Evolutionary conservation across 192 early-diverging fungal species (phyloP), one percentile per base, ranked within the genome.

Genomic region (Nowakowskiella sp.): DNA sequence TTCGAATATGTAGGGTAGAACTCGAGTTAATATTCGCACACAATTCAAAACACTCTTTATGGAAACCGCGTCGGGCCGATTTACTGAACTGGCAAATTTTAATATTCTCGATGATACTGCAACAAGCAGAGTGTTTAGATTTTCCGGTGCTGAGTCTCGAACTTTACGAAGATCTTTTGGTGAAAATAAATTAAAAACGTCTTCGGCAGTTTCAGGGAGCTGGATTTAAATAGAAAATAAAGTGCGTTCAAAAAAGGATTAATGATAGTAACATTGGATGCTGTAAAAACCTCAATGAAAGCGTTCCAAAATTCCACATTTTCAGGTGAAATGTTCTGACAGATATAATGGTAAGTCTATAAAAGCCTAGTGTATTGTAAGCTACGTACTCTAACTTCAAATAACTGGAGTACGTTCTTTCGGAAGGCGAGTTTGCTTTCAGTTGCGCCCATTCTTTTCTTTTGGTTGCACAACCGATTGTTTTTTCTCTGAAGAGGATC

Each of bases 351-450:
- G 34, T 22, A 53, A 4, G 33, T 44, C 31, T 47, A 58, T 4
- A 8, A 57, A 28, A 9, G 42, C 3, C 26, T 32, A 19, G n/a
- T 28, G 6, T 13, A 31, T 10, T 0, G 31, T 31, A 29, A 61
- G n/a, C 0, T 9, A 47, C 71, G 34, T 86, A 87, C 85, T 56
- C 78, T 70, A 62, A 87, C 80, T 64, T 93, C 85, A 47, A 83
- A 85, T 25, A 94, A 70, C 42, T 81, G 75, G 55, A 91, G 91
- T 26, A 92, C 90, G 49, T 81, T 78, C 69, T 90, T 89, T 45
- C 89, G 76, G 62, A 94, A 94, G 22, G 84, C 82, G 36, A 92
- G 65, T 65, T 94, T 94, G 58, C 81, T 84, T 62, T 94, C 89
- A 13, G 88, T 80, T 26, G 84, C 87, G 13, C 91, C 91, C 89